A percentile compares a stretch with the other conserved stretches of the same genome.
Evolutionary conservation across 1,284 basidiomycete genomes (phyloP).

Genomic region (Somion occarium): DNA sequence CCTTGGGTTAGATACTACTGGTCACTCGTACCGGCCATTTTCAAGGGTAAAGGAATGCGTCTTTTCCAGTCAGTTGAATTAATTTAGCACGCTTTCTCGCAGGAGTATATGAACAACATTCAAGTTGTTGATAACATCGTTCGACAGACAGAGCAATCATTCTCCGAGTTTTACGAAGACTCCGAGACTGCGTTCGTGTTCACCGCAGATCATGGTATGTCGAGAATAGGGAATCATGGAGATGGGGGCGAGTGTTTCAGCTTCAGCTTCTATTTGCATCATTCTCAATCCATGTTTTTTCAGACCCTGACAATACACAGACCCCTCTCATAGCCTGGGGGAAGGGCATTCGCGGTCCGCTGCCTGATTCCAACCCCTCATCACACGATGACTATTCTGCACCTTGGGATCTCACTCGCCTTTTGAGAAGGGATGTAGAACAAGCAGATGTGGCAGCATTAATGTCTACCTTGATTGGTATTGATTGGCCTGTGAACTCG

Average conservation of each 20-base stretch:
- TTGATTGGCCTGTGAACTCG: slow-evolving; percentile 72
- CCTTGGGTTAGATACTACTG: slow-evolving; percentile 83
- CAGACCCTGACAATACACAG: slow-evolving; percentile 85
- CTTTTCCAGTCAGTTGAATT: background rate
- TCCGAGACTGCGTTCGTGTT: slow-evolving; percentile 78
- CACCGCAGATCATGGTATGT: slow-evolving; percentile 92
- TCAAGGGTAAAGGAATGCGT: slow-evolving; percentile 46
- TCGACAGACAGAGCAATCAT: slow-evolving; percentile 57
- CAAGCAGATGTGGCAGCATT: slow-evolving; percentile 83
- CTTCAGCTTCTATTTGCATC: slow-evolving; percentile 5
- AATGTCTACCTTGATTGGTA: slow-evolving; percentile 72
- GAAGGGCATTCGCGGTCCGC: slow-evolving; percentile 64
- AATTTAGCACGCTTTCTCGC: background rate
- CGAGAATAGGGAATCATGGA: slow-evolving; percentile 84
- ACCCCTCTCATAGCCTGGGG: slow-evolving; percentile 88
- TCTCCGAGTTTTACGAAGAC: slow-evolving; percentile 65
- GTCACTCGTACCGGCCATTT: slow-evolving; percentile 84
- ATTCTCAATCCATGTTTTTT: slow-evolving; percentile 4
- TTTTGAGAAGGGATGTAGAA: slow-evolving; percentile 70
- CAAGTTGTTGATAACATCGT: slow-evolving; percentile 79
- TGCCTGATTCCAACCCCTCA: slow-evolving; percentile 46
- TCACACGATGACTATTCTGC: slow-evolving; percentile 69
- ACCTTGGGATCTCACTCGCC: slow-evolving; percentile 53
- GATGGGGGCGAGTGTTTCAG: slow-evolving; percentile 62
- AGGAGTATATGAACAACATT: slow-evolving; percentile 88